These are phyloP conservation scores for Senecio squalidus DNA, from an alignment of 140 eudicot species.

Conservation along the genomic window DNA sequence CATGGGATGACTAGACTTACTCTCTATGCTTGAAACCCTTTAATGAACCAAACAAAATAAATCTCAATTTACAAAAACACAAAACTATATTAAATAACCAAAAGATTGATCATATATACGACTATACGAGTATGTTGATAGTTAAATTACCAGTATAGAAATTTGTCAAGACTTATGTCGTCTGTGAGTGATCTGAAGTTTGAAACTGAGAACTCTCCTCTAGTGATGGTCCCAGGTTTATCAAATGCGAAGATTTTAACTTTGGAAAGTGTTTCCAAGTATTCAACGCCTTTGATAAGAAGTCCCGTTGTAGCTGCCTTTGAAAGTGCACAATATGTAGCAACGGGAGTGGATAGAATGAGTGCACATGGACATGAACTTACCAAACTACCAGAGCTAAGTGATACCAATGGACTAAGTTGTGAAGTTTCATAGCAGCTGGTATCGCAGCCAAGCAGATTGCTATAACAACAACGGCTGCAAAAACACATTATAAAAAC, in stretches of 20 bases:
- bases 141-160: slow-evolving; percentile 71
- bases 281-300: slow-evolving; percentile 79
- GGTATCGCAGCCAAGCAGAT: slow-evolving; percentile 64
- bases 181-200: slow-evolving; percentile 47
- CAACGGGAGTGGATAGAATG: slow-evolving; percentile 87
- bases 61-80: not conserved
- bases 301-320: slow-evolving; percentile 88
- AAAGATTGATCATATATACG: not conserved
- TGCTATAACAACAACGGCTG: slow-evolving; percentile 53
- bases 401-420: slow-evolving; percentile 60
- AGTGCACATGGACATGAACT: slow-evolving; percentile 97
- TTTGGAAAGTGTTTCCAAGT: slow-evolving; percentile 69
- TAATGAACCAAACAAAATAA: not conserved
- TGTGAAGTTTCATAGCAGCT: slow-evolving; percentile 35
- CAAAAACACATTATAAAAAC: slow-evolving; percentile 4
- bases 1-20: slow-evolving; percentile 98
- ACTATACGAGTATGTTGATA: not conserved
- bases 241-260: slow-evolving; percentile 77
- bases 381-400: slow-evolving; percentile 79
- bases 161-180: slow-evolving; percentile 24
- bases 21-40: slow-evolving; percentile 96
- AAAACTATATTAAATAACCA: not conserved
- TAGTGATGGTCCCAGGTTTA: slow-evolving; percentile 90
- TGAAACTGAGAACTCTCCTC: slow-evolving; percentile 70
- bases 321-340: slow-evolving; percentile 77